Conservation (phyloP, 2,329 filamentous ascomycete species). For the Colletotrichum noveboracense region DNA sequence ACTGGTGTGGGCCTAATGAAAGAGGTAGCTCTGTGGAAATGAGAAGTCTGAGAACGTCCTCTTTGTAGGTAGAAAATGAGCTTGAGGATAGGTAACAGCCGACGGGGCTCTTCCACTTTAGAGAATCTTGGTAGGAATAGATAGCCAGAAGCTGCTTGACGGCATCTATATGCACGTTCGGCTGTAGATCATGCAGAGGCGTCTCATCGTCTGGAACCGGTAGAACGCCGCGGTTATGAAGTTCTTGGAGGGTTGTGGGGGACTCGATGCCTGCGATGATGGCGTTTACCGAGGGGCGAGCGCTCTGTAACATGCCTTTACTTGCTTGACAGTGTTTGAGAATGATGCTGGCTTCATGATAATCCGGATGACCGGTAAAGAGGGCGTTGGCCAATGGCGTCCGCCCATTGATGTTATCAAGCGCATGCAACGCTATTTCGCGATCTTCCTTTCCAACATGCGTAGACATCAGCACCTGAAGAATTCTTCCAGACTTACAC, state of each 20-base stretch:
- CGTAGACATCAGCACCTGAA: neutral
- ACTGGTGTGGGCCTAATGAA: neutral
- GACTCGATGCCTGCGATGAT: neutral
- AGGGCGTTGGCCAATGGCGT: neutral
- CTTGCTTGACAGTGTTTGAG: neutral
- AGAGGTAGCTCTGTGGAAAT: neutral
- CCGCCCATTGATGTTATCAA: neutral
- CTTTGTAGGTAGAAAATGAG: neutral
- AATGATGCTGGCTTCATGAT: neutral
- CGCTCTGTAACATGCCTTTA: neutral
- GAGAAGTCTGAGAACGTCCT: neutral
- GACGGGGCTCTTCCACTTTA: neutral
- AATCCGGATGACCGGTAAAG: neutral
- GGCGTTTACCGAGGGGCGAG: neutral
- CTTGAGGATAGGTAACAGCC: neutral
- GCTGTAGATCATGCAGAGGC: neutral
- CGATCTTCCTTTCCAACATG: neutral
- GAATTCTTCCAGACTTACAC: neutral
- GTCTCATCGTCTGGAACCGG: neutral
- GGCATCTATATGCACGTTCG: neutral
- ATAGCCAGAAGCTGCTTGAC: neutral
- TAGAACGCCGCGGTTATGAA: neutral
- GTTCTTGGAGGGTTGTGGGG: neutral
- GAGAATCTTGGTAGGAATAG: neutral
- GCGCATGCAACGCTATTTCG: neutral